Evolutionary conservation across 148 eudicot genomes (phyloP), one percentile per base, ranked within the genome.

Genomic region (Vaccinium myrtillus): DNA sequence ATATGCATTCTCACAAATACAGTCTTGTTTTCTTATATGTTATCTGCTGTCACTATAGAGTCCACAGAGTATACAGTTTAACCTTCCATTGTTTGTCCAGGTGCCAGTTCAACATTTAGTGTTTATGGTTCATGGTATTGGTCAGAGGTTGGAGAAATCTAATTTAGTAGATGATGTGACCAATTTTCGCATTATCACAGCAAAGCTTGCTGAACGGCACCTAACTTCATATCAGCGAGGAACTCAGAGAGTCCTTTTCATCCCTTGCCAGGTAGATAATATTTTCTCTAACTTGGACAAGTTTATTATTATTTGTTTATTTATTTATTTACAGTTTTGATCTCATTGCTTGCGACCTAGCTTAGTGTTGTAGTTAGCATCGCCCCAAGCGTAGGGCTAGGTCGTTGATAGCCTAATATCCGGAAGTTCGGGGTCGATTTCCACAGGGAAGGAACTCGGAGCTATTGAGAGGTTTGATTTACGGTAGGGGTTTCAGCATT

Each of bases 91-190:
- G 25, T 15, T 81, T 73, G 54, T 83, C 30, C 76, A 97, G 99
- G 99, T 97, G 85, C 98, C 98, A 65, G 99, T 97, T 86, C 91
- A 91, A 50, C 99, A 97, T 89, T 81, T 97, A 87, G 98, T 97
- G 54, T 97, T 97, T 90, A 97, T 97, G 99, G 98, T 97, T 79
- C 99, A 97, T 88, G 99, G 99, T 83, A 97, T 97, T 88, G 99
- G 99, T 86, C 99, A 97, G 90, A 94, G 99, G 84, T 90, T 97
- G 92, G 94, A 94, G 88, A 95, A 95, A 83, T 94, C 99, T 16
- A 97, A 92, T 90, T 87, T 97, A 78, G 98, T 97, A 55, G 99
- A 97, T 87, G 99, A 97, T 87, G 99, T 97, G 81, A 85, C 89
- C 79, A 87, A 87, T 89, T 97, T 91, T 85, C 98, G 96, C 74